Base-by-base conservation (phyloP, 768 basidiomycete genomes). In the Multifurca ochricompacta region DNA sequence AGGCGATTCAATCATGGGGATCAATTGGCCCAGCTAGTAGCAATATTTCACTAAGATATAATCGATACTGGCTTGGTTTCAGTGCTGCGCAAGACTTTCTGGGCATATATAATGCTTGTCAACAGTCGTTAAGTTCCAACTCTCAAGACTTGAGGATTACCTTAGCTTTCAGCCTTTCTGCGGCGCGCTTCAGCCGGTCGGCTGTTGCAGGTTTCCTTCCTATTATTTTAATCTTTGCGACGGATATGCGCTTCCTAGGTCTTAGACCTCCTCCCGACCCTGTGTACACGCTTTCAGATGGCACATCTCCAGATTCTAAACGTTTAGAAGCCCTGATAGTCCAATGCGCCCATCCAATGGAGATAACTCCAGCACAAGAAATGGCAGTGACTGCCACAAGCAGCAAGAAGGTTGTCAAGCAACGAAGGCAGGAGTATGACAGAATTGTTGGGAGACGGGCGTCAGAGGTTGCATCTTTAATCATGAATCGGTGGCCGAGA, bases 21-120 rank as follows among this genome's bases (percentile, higher is more conserved):
- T 44, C 28, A 0, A 13, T 55, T 9, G 48, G 54, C 19, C 54
- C 41, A 8, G 19, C 54, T 0, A 16, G 2, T 6, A 10, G 46
- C 8, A 7, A 2, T 2, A 11, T 50, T 1, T 27, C 54, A 2
- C 13, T 44, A n/a, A 19, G 18, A 35, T 55, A 55, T 30, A 50
- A 42, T 50, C 48, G 28, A 19, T 37, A 50, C 21, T 55, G 54
- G 54, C 54, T 55, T 11, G 28, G 50, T 10, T 50, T 44, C 5
- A 21, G 50, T 32, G 54, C 7, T 11, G 8, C 21, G 16, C 35
- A 16, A 11, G 54, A 55, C 44, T 55, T 48, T 48, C 11, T 55
- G 3, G n/a, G 5, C 8, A 45, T 55, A 6, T 55, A 55, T n/a
- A 8, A 50, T 13, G 35, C 50, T 35, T 55, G 48, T 35, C 42